Evolutionary conservation across 768 basidiomycete genomes (phyloP), one percentile per base, ranked within the genome.

Genomic region (Boletus sp.): DNA sequence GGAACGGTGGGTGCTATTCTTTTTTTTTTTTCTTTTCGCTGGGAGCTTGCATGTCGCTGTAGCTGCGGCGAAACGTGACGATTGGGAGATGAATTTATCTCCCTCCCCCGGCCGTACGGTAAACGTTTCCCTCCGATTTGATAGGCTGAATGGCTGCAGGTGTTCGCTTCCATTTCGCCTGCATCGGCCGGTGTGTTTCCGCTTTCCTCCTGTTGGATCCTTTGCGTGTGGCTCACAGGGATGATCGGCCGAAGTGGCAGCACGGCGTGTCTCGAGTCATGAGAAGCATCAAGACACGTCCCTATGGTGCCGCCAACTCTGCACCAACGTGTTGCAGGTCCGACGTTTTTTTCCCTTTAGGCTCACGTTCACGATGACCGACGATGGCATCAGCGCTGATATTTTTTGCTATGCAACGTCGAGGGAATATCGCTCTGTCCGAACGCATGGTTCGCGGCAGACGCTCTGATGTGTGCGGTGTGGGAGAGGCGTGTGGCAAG

Each of bases 51-150:
- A 3, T 30, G 38, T 17, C 55, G 17, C 51, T 39, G 34, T 61
- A 50, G 43, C 49, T n/a, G n/a, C 40, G 3, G 35, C 42, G 57
- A 51, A 53, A 53, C 42, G n/a, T 52, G 37, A 49, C 54, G 34
- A 33, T 21, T 34, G 11, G 47, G 29, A 45, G 29, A 51, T 43
- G 50, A 21, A 32, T 33, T 41, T 15, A 7, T 41, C 11, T 15
- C 35, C 0, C 38, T n/a, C 17, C 35, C 17, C 4, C 9, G 1
- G 14, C 13, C 14, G 15, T 27, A 37, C 14, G 25, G 51, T 27
- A 27, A 11, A 21, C 1, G 1, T 35, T 37, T 5, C 33, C 43
- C 17, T n/a, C 51, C 25, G 25, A 25, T 25, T 19, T 42, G 34
- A 37, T 17, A 29, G 38, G 19, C 27, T n/a, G 32, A 35, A 11